phyloP scores from a whole-genome alignment of 78 protist species.

The Thecamonas trahens region DNA sequence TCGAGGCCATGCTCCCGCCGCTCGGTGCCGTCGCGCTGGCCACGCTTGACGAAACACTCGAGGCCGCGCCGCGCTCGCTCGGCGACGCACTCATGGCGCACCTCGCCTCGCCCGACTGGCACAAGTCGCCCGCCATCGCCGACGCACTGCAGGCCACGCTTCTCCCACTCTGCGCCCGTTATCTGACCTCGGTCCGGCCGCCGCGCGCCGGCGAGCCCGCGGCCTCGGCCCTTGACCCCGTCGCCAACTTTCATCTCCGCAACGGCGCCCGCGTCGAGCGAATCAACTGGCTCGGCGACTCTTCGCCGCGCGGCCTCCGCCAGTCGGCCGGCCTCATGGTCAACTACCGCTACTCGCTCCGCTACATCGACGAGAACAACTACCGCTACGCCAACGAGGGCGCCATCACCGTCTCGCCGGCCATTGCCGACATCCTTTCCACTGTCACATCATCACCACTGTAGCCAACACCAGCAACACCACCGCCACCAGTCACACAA shows the following conservation, averaged over 20 bases:
- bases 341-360: conserved; percentile 23
- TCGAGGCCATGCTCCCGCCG: neutral
- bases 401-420: no score
- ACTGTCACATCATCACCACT: no score
- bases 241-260: conserved; percentile 44
- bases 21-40: neutral
- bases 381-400: no score
- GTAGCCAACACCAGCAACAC: no score
- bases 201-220: no score
- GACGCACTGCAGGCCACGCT: neutral
- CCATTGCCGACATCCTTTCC: no score
- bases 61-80: no score
- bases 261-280: conserved; percentile 34
- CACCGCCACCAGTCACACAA: no score
- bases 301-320: neutral
- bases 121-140: neutral
- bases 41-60: neutral
- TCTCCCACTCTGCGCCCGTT: neutral
- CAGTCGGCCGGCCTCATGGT: conserved; percentile 28
- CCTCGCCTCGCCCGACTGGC: neutral
- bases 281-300: conserved; percentile 20
- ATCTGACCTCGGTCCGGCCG: no score
- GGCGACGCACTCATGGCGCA: no score
- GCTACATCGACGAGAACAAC: neutral
- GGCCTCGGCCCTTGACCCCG: conserved; percentile 8